phyloP scores from a whole-genome alignment of 768 basidiomycete species.

The Chiua virens region DNA sequence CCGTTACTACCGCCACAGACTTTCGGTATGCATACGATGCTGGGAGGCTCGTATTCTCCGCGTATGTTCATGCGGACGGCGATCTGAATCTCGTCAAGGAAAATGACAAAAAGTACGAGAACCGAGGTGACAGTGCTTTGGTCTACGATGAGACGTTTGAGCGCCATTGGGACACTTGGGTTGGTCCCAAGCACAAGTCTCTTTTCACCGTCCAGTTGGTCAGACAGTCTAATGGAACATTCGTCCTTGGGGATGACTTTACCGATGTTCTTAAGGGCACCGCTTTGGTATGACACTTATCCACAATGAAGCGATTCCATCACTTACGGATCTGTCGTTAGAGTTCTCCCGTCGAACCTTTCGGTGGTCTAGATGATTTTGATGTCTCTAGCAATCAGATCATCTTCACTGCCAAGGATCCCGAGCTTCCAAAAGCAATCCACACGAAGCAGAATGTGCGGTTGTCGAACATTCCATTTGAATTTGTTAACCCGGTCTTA shows the following conservation, averaged over 20 bases:
- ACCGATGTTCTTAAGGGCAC: conserved; percentile 65
- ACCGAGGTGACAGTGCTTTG: conserved; percentile 68
- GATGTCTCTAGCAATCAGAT: conserved; percentile 69
- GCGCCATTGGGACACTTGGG: conserved; percentile 81
- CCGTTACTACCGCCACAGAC: conserved; percentile 65
- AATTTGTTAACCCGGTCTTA: conserved; percentile 26
- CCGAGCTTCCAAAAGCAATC: conserved; percentile 68
- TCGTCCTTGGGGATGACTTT: conserved; percentile 54
- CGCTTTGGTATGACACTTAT: conserved; percentile 53
- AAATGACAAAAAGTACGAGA: conserved; percentile 70
- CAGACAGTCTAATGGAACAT: conserved; percentile 41
- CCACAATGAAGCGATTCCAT: neutral
- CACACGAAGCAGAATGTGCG: conserved; percentile 88
- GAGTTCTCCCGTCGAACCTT: conserved; percentile 80
- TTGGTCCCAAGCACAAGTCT: conserved; percentile 65
- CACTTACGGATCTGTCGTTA: conserved; percentile 24
- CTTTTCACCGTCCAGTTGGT: conserved; percentile 68
- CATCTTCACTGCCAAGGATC: conserved; percentile 86
- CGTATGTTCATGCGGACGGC: conserved; percentile 75
- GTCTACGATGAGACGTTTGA: conserved; percentile 71
- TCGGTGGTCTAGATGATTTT: conserved; percentile 83
- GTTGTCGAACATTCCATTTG: neutral
- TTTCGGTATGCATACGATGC: conserved; percentile 62
- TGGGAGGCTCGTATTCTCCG: conserved; percentile 79
- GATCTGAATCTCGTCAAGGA: conserved; percentile 65